Evolutionary conservation across 208 protist species (phyloP).

Genomic region (Angomonas deanei): DNA sequence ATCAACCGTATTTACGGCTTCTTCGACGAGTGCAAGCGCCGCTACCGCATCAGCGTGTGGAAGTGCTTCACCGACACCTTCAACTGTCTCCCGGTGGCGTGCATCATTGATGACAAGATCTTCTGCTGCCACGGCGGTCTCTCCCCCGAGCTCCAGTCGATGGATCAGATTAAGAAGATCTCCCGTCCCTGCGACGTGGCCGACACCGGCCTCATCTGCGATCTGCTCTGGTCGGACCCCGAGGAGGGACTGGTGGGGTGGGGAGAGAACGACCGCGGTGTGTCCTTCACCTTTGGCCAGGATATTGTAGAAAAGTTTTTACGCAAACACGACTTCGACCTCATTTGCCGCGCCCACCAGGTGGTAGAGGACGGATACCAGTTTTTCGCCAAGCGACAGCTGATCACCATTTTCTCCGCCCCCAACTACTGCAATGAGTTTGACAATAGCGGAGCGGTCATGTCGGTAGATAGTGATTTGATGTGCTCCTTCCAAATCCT

Average conservation of each 20-base stretch:
- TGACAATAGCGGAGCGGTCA: slow-evolving; percentile 93
- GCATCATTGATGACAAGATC: slow-evolving; percentile 99
- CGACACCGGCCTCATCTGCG: slow-evolving; percentile 96
- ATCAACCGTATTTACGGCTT: slow-evolving; percentile 99
- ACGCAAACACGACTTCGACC: too few species aligned
- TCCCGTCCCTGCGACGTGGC: slow-evolving; percentile 97
- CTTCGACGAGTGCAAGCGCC: slow-evolving; percentile 96
- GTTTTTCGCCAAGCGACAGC: slow-evolving; percentile 98
- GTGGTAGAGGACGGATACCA: slow-evolving; percentile 97
- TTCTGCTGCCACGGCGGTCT: slow-evolving; percentile 99
- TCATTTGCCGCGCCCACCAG: too few species aligned
- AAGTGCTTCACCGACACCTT: slow-evolving; percentile 99
- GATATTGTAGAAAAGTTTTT: too few species aligned
- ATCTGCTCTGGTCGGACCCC: slow-evolving; percentile 88
- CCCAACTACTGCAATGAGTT: slow-evolving; percentile 99
- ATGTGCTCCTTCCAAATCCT: slow-evolving; percentile 98
- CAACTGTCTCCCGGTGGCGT: slow-evolving; percentile 99
- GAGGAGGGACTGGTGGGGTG: too few species aligned
- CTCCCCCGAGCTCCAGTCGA: slow-evolving; percentile 93
- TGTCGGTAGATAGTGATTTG: slow-evolving; percentile 96
- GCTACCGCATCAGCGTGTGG: slow-evolving; percentile 96
- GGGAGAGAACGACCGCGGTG: too few species aligned
- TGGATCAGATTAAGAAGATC: slow-evolving; percentile 94
- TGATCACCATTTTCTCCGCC: slow-evolving; percentile 98
- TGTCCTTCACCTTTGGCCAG: too few species aligned